Base-by-base conservation (phyloP, 2,329 filamentous ascomycete species). In the Albifimbria verrucaria region DNA sequence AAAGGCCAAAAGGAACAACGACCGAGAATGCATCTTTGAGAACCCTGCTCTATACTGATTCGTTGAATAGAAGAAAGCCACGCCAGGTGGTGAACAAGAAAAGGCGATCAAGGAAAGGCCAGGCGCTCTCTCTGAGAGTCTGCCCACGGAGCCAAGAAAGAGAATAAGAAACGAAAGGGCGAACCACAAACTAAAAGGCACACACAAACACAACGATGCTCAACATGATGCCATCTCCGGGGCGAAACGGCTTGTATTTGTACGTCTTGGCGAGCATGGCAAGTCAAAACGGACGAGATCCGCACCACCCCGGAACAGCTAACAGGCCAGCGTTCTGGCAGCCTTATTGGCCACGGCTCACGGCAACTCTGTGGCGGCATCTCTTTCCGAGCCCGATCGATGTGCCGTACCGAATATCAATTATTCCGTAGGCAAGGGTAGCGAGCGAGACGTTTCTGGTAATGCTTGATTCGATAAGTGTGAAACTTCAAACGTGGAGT, bases 1-100 rank as follows among this genome's bases (percentile, higher is more conserved):
- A 54, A 81, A 62, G 58, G 78, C 57, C 52, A 70, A 48, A 3
- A 46, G 28, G 15, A 58, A 11, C 10, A 60, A 42, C 45, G 51
- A 45, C 26, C 46, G 48, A 22, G 55, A 51, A 45, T 58, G 53
- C 60, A 62, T 62, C 46, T 44, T 48, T 22, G 42, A 49, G 46
- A 32, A 50, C 43, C 51, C 52, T 53, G 50, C 39, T 48, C 32
- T 46, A 42, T 48, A 21, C n/a, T n/a, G n/a, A n/a, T n/a, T n/a
- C n/a, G n/a, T n/a, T n/a, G n/a, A n/a, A n/a, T n/a, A n/a, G n/a
- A n/a, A n/a, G n/a, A 51, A 52, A 43, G 24, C 36, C 5, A 50
- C 44, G 23, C 25, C 26, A 20, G 49, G 39, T 22, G 24, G 49
- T 4, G 15, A 43, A 12, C 9, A 41, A 25, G 24, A 52, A 41